phyloP scores from a whole-genome alignment of 345 rosid species.

The Eucalyptus pauciflora region DNA sequence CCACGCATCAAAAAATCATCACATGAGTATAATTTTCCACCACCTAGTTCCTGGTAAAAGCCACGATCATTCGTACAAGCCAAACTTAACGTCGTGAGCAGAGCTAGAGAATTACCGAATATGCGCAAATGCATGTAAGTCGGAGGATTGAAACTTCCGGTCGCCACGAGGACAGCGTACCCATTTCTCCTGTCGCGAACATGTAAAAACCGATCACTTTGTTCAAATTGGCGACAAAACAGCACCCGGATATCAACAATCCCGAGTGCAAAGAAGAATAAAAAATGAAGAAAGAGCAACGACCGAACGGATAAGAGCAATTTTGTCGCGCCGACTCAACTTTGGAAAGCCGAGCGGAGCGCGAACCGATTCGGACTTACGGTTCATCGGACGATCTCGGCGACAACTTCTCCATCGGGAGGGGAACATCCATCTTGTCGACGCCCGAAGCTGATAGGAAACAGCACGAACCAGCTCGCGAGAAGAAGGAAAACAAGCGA shows the following conservation, averaged over 20 bases:
- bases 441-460: background rate
- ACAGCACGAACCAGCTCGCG: background rate
- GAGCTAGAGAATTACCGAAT: conserved; percentile 46
- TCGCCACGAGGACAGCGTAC: conserved; percentile 61
- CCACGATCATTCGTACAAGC: background rate
- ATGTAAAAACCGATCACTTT: background rate
- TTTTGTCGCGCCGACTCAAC: background rate
- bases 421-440: conserved; percentile 37
- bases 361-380: conserved; percentile 2
- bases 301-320: background rate
- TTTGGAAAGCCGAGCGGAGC: background rate
- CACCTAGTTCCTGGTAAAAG: background rate
- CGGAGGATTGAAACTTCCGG: conserved; percentile 97
- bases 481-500: background rate
- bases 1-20: background rate
- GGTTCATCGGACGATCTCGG: background rate
- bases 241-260: background rate
- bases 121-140: conserved; percentile 90
- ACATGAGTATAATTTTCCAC: background rate
- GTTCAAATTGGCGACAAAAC: background rate
- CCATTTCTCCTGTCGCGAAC: conserved; percentile 21
- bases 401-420: conserved; percentile 56
- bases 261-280: background rate
- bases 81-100: background rate
- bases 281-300: background rate